A percentile compares a stretch with the other conserved stretches of the same genome.
Conservation (phyloP, 257 asterid genomes). For the Solanum ossicruentum region DNA sequence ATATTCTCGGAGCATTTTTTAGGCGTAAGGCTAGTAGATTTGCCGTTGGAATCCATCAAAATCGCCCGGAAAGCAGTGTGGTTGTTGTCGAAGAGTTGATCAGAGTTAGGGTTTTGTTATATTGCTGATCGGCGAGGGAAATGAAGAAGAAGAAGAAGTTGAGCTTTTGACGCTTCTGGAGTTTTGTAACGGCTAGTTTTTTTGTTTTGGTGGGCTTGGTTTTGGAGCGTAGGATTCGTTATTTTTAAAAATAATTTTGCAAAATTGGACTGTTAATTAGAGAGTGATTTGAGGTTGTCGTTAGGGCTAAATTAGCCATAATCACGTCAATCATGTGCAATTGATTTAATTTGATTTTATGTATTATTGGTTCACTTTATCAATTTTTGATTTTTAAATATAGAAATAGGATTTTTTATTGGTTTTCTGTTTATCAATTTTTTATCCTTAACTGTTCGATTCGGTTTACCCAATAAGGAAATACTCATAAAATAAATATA, state of each 20-base stretch:
- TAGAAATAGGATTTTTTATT: too few relatives aligned
- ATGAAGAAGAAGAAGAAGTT: not conserved
- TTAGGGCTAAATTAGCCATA: not conserved
- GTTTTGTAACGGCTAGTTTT: conserved; percentile 41
- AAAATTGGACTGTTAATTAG: conserved; percentile 12
- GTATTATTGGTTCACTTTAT: too few relatives aligned
- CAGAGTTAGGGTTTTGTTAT: not conserved
- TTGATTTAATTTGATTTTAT: too few relatives aligned
- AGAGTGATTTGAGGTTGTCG: not conserved
- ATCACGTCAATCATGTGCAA: too few relatives aligned
- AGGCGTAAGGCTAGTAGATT: not conserved
- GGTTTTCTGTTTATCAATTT: too few relatives aligned
- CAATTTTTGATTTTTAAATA: too few relatives aligned
- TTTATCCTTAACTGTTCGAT: too few relatives aligned
- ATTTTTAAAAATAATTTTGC: conserved; percentile 10
- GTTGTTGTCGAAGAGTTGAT: not conserved
- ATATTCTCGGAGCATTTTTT: not conserved
- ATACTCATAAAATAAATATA: too few relatives aligned
- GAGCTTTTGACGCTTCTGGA: conserved; percentile 10
- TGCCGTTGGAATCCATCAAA: not conserved
- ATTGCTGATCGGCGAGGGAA: not conserved
- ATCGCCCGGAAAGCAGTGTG: not conserved
- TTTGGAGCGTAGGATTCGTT: conserved; percentile 25
- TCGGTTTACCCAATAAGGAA: too few relatives aligned
- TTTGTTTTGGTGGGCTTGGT: not conserved